Evolutionary conservation across 1,139 yeast species (phyloP).

Genomic region (Pichia sp.): DNA sequence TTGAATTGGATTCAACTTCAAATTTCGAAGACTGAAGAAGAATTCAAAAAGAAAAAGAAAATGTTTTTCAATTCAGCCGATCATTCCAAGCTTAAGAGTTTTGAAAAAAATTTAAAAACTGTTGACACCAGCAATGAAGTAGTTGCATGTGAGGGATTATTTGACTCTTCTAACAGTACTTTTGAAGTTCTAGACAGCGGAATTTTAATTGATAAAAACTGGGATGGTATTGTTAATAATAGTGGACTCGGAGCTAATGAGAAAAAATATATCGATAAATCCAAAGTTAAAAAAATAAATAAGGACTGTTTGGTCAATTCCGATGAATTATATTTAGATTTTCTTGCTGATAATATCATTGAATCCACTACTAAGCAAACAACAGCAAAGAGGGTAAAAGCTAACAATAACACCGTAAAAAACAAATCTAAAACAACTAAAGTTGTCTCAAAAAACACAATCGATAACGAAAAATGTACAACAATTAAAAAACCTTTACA

Average conservation of each 20-base stretch:
- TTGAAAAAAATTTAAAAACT: constrained; percentile 12
- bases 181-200: constrained; percentile 9
- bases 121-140: constrained; percentile 16
- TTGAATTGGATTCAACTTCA: constrained; percentile 31
- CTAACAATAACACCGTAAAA: background rate
- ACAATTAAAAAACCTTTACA: background rate
- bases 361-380: background rate
- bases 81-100: constrained; percentile 13
- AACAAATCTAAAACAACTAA: background rate
- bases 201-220: constrained; percentile 3
- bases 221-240: constrained; percentile 6
- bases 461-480: too few relatives aligned
- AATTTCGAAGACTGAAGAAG: constrained; percentile 26
- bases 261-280: too few relatives aligned
- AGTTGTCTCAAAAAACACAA: too few relatives aligned
- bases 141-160: constrained; percentile 20
- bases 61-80: constrained; percentile 17
- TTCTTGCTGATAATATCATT: background rate
- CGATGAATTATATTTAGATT: background rate
- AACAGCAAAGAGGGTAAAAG: too few relatives aligned
- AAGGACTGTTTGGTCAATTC: too few relatives aligned
- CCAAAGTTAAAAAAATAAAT: too few relatives aligned
- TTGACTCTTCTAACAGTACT: constrained; percentile 1
- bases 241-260: too few relatives aligned
- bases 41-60: constrained; percentile 26